Evolutionary conservation across 2,329 filamentous ascomycete species (phyloP), one percentile per base, ranked within the genome.

Genomic region (Ophiostoma angusticollis): DNA sequence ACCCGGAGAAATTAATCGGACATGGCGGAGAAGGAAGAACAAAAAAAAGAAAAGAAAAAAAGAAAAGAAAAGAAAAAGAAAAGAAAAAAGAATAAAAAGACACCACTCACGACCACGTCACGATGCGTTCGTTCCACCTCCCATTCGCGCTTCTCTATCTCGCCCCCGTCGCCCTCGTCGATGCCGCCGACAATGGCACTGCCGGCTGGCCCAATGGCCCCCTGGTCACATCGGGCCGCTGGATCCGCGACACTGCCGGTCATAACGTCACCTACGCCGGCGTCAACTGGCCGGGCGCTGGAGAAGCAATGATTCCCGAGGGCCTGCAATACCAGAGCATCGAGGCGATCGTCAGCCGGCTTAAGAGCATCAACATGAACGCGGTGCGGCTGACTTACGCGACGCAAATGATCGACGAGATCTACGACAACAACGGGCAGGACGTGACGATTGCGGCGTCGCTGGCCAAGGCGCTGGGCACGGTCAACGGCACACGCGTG

Each of bases 291-390:
- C 71, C 74, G 0, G 74, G 72, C 1, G 66, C 70, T 13, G 65
- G 64, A 31, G 72, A 77, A 31, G 64, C 68, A n/a, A 78, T 79
- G 74, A 62, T 79, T 1, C 74, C 74, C 0, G 74, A 80, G 46
- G 75, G 75, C 4, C 61, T 79, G 3, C 72, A 77, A 50, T 76
- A 76, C 53, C 65, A 68, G 25, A 77, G 73, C 0, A 62, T 79
- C 34, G 57, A 61, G 27, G 57, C 54, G 7, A 68, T 79, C 25
- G 65, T 77, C 1, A 54, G 63, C 4, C 67, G 67, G 54, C 64
- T 78, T 49, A 75, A 74, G 49, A 65, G 64, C 42, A 50, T 77
- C 0, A 74, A 73, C 13, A 71, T 80, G 61, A 80, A 80, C 49
- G 67, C 70, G 2, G 67, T 79, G 19, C 71, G 75, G 2, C 55